Evolutionary conservation across 768 basidiomycete species (phyloP).

Genomic region (Udeniomyces megalosporus): DNA sequence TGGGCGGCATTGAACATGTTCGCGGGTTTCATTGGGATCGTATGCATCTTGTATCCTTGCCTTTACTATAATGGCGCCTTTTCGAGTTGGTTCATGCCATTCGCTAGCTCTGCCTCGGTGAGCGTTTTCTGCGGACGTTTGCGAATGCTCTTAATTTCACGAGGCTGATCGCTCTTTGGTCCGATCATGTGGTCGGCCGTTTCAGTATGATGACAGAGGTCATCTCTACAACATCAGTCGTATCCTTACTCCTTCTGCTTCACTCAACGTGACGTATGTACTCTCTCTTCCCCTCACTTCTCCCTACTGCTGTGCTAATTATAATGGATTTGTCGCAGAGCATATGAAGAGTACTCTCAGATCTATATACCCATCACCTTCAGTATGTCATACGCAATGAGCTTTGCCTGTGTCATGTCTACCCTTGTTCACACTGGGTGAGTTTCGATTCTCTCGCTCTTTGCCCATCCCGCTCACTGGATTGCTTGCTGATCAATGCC

Average conservation of each 20-base stretch:
- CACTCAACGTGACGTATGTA: slow-evolving; percentile 1
- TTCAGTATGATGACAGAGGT: slow-evolving; percentile 11
- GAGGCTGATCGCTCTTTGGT: too few species aligned
- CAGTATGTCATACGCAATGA: slow-evolving; percentile 10
- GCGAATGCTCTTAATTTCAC: too few species aligned
- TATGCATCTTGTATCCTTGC: slow-evolving; percentile 5
- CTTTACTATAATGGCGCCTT: slow-evolving; percentile 12
- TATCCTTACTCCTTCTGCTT: background rate
- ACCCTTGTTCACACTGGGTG: slow-evolving; percentile 12
- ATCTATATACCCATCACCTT: slow-evolving; percentile 12
- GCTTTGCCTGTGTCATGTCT: slow-evolving; percentile 4
- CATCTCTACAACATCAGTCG: slow-evolving; percentile 1
- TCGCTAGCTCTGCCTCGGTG: background rate
- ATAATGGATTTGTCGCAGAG: too few species aligned
- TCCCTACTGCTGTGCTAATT: background rate
- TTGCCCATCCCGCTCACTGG: background rate
- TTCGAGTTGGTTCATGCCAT: slow-evolving; percentile 9
- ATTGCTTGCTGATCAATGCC: too few species aligned
- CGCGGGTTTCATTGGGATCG: background rate
- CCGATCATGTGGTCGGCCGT: background rate
- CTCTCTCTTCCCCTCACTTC: background rate
- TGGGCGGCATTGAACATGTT: background rate
- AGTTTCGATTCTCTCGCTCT: background rate
- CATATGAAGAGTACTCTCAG: slow-evolving; percentile 11
- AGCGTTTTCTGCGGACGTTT: too few species aligned